Conservation (phyloP, 2,329 filamentous ascomycete species). For the Colletotrichum magnum region DNA sequence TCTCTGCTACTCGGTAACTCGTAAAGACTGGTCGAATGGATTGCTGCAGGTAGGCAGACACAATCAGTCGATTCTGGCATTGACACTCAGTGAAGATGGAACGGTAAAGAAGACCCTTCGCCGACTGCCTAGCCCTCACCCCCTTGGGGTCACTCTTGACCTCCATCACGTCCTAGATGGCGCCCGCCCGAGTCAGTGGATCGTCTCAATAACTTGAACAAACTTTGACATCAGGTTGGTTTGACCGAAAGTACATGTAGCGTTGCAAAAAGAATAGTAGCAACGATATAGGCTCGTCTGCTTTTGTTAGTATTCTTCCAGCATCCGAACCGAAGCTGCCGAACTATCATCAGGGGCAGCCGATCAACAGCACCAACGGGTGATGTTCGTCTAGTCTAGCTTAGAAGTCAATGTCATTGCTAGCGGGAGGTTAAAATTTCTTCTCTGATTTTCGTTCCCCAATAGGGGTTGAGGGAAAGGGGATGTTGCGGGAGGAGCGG, state of each 20-base stretch:
- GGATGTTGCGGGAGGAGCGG: slow-evolving; percentile 14
- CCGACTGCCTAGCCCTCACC: neutral
- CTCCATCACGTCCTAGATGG: slow-evolving; percentile 6
- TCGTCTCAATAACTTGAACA: neutral
- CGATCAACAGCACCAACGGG: slow-evolving; percentile 4
- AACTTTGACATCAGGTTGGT: neutral
- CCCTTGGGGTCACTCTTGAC: slow-evolving; percentile 1
- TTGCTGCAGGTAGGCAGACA: slow-evolving; percentile 8
- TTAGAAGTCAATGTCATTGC: neutral
- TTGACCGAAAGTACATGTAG: neutral
- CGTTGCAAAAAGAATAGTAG: neutral
- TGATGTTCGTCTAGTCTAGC: neutral
- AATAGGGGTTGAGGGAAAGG: neutral
- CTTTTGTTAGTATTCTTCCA: neutral
- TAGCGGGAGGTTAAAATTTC: slow-evolving; percentile 10
- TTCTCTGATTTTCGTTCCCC: neutral
- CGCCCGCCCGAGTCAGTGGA: slow-evolving; percentile 2
- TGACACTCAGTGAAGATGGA: neutral
- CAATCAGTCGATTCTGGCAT: neutral
- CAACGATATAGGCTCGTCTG: slow-evolving; percentile 4
- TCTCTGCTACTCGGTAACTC: neutral
- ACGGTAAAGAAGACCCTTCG: neutral
- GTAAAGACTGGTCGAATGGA: neutral
- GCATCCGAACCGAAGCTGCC: slow-evolving; percentile 3
- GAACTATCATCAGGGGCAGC: neutral